These are phyloP conservation scores for Erythrobasidium hasegawianum DNA, from an alignment of 1,284 basidiomycete genomes.

Conservation along the genomic window DNA sequence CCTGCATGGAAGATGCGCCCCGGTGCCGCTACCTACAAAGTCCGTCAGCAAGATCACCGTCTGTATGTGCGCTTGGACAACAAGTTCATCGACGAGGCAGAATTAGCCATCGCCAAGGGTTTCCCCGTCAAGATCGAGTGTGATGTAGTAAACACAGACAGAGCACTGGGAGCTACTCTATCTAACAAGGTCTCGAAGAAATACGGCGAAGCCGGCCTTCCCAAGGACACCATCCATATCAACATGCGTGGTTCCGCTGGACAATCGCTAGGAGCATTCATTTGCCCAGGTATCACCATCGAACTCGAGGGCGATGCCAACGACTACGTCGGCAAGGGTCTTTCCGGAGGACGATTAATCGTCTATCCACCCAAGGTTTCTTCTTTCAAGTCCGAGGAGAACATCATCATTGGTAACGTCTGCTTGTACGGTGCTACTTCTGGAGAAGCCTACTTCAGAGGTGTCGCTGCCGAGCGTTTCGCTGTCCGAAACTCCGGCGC, in stretches of 20 bases:
- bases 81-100: slow-evolving; percentile 60
- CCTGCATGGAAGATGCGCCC: slow-evolving; percentile 95
- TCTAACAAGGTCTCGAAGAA: slow-evolving; percentile 87
- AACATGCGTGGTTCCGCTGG: slow-evolving; percentile 88
- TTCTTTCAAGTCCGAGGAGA: slow-evolving; percentile 93
- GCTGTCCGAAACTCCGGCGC: slow-evolving; percentile 92
- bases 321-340: slow-evolving; percentile 92
- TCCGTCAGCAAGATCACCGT: slow-evolving; percentile 89
- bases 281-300: slow-evolving; percentile 91
- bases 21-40: slow-evolving; percentile 85
- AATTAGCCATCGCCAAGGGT: slow-evolving; percentile 83
- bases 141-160: slow-evolving; percentile 91
- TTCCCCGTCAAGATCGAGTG: slow-evolving; percentile 91
- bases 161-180: slow-evolving; percentile 84
- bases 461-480: slow-evolving; percentile 90
- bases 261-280: slow-evolving; percentile 94
- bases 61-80: slow-evolving; percentile 94
- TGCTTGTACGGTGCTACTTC: slow-evolving; percentile 92
- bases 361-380: slow-evolving; percentile 87
- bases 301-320: slow-evolving; percentile 94
- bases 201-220: slow-evolving; percentile 91
- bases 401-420: slow-evolving; percentile 85
- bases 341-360: slow-evolving; percentile 87
- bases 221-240: slow-evolving; percentile 92
- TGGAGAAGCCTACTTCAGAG: slow-evolving; percentile 88